phyloP scores from a whole-genome alignment of 2,329 filamentous ascomycete species.

The Alternaria sp. region DNA sequence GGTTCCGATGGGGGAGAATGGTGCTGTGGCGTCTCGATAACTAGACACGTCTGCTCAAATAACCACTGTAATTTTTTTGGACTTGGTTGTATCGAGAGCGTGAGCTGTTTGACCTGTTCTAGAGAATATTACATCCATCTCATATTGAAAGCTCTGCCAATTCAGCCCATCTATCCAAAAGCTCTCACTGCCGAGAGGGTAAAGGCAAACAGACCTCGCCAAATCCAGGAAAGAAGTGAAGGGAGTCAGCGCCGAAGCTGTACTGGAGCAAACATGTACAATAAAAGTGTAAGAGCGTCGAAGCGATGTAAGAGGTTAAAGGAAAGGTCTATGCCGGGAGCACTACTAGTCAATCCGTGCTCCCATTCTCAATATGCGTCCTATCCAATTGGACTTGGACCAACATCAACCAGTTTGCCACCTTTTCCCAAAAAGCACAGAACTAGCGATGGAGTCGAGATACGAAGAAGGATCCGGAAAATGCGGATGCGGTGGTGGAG shows the following conservation, averaged over 20 bases:
- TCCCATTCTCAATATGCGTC: conserved; percentile 4
- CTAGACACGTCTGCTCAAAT: background rate
- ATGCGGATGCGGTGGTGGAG: background rate
- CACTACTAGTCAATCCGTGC: background rate
- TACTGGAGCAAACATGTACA: conserved; percentile 31
- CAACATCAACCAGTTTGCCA: conserved; percentile 2
- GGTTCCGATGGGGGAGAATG: conserved; percentile 21
- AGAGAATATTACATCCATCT: background rate
- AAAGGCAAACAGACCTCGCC: conserved; percentile 6
- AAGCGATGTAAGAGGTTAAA: conserved; percentile 14
- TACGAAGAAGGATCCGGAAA: background rate
- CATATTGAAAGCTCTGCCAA: background rate
- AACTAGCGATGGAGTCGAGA: background rate
- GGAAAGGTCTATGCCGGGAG: conserved; percentile 23
- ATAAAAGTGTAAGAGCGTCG: conserved; percentile 26
- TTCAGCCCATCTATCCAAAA: conserved; percentile 1
- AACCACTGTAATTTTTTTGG: background rate
- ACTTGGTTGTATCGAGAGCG: conserved; percentile 1
- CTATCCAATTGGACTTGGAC: conserved; percentile 9
- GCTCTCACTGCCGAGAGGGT: background rate
- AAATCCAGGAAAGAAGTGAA: conserved; percentile 16
- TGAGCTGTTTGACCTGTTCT: conserved; percentile 6
- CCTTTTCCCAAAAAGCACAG: conserved; percentile 6
- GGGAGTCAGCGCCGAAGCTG: conserved; percentile 21
- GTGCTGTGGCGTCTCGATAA: background rate